Base-by-base conservation (phyloP, 2,329 filamentous ascomycete species). In the Macrophomina phaseolina region DNA sequence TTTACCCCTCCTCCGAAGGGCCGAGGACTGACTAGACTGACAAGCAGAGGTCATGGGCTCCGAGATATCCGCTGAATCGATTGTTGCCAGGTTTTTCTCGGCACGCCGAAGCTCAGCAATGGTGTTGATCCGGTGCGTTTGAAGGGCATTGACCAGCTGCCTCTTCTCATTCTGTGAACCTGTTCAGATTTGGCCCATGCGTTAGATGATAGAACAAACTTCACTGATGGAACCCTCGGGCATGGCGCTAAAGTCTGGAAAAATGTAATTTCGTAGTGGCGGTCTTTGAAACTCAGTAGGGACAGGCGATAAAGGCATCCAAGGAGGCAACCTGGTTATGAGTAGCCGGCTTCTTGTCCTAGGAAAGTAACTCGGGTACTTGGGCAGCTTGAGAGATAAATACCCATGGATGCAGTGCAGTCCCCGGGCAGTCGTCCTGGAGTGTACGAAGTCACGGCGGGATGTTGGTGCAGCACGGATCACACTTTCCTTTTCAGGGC, bases 61-160 rank as follows among this genome's bases (percentile, higher is more conserved):
- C 14, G 85, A 85, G 55, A 91, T 86, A 64, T 88, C 86, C 51
- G 86, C 82, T 48, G 84, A 81, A 38, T 87, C 83, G 67, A 86
- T 84, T 2, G 81, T 77, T 3, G 88, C 86, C 30, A 90, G 89
- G 4, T 86, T 82, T 66, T 87, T 86, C 75, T 93, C 91, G 71
- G 92, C 88, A 16, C 89, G 88, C 70, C 90, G 88, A 34, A 93
- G 85, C 69, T 91, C 90, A 0, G 87, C 89, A 23, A 93, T 82
- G 0, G 90, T 92, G 75, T 92, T 93, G 75, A 92, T 82, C n/a
- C 86, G 86, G 72, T 91, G 89, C 0, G 86, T 87, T 51, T 81
- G 81, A 28, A 93, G 83, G 0, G 88, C 87, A 30, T 87, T 81
- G 69, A 92, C 86, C 68, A 91, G 83, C 69, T 88, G 84, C 16